A percentile compares a stretch with the other conserved stretches of the same genome.
Conservation (phyloP, 495 filamentous ascomycete species). For the Aspergillus baeticus region DNA sequence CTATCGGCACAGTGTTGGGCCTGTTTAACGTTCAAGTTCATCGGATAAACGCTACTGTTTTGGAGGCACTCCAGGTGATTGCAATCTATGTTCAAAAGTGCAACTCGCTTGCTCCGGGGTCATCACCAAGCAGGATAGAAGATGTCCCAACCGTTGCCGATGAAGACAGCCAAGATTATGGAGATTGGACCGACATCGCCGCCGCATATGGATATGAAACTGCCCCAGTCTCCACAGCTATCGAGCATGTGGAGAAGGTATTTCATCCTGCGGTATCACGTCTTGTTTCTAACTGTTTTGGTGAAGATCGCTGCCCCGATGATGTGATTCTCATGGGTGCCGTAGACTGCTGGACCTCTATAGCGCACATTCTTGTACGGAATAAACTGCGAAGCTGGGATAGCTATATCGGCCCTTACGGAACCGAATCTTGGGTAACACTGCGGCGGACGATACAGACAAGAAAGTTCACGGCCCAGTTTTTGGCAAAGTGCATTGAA, state of each 20-base stretch:
- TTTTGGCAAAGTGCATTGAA: conserved; percentile 57
- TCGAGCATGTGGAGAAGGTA: conserved; percentile 38
- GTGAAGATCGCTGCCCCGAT: conserved; percentile 57
- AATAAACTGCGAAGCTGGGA: conserved; percentile 51
- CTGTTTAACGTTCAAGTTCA: conserved; percentile 37
- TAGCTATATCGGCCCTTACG: conserved; percentile 56
- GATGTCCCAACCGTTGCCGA: conserved; percentile 25
- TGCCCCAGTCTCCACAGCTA: conserved; percentile 18
- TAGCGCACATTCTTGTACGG: conserved; percentile 52
- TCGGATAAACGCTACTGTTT: conserved; percentile 37
- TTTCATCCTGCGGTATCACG: conserved; percentile 53
- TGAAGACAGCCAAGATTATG: conserved; percentile 76
- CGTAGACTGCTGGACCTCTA: conserved; percentile 56
- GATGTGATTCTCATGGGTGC: conserved; percentile 57
- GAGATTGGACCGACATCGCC: conserved; percentile 61
- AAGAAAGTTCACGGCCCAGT: conserved; percentile 61
- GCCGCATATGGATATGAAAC: conserved; percentile 42
- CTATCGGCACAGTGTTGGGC: conserved; percentile 33
- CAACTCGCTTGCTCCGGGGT: conserved; percentile 9
- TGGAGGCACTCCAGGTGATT: conserved; percentile 37
- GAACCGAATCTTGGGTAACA: conserved; percentile 58
- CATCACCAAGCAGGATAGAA: background rate
- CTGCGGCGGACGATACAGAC: conserved; percentile 64
- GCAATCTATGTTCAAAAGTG: conserved; percentile 39
- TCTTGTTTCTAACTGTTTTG: conserved; percentile 68